Base-by-base conservation (phyloP, 176 grass and related monocot genomes). In the Rhynchospora tenuis region DNA sequence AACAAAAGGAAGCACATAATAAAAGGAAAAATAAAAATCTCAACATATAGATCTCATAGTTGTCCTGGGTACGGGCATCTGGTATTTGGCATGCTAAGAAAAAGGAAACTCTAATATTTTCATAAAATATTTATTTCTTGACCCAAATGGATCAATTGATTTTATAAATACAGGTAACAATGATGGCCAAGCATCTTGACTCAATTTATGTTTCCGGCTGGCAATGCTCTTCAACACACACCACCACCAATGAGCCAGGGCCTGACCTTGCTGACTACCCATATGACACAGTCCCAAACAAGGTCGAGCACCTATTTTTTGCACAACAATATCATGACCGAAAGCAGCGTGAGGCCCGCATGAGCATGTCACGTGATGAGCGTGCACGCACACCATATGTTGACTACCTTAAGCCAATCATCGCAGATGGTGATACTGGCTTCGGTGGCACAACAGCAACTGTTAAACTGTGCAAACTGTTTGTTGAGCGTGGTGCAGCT, bases 221-320 rank as follows among this genome's bases (percentile, higher is more conserved):
- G 94, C 94, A 97, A 92, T 97, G 94, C 90, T 97, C 92, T 59
- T 97, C 94, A 16, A 97, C 94, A 27, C 94, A 97, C 87, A 97
- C 94, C 69, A 70, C 83, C n/a, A 94, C 81, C 14, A 92, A 94
- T 15, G 94, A 97, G 87, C 92, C 90, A 2, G 94, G 94, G 2
- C 94, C 94, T 0, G 92, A 97, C 88, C 92, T 97, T 78, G 94
- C 94, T 9, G 94, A 97, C 87, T 97, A 97, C 88, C 92, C 94
- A 20, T 97, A 97, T 84, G 94, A 97, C 94, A 94, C 94, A 5
- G 94, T 92, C 38, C 92, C 94, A 44, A 94, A 97, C 87, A 94
- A 97, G 83, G 94, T 97, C 0, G 94, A 92, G 28, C 94, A 97
- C 81, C 94, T 97, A 51, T 97, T 97, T 85, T 86, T 88, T 81